Conservation (phyloP, 345 rosid genomes). For the Ricinus communis region DNA sequence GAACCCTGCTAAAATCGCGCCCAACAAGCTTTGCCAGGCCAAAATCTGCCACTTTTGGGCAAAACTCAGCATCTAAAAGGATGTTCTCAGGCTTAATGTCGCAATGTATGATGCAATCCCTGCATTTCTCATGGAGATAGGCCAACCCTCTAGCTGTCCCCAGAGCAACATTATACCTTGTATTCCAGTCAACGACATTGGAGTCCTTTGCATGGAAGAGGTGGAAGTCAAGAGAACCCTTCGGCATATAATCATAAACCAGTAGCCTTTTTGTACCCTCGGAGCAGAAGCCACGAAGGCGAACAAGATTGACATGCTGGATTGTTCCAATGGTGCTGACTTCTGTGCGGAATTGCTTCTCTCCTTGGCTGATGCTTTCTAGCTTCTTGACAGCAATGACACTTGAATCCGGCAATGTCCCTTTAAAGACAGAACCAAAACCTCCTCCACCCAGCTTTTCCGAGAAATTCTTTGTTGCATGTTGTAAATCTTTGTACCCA, state of each 20-base stretch:
- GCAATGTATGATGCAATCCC: conserved; percentile 87
- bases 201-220: conserved; percentile 41
- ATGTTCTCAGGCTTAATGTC: conserved; percentile 90
- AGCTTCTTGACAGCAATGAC: conserved; percentile 81
- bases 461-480: conserved; percentile 71
- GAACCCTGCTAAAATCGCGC: conserved; percentile 75
- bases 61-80: conserved; percentile 58
- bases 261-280: conserved; percentile 59
- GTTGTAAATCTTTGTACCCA: conserved; percentile 60
- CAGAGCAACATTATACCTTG: conserved; percentile 61
- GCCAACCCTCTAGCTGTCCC: conserved; percentile 80
- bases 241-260: conserved; percentile 79
- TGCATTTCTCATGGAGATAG: conserved; percentile 78
- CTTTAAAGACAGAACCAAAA: conserved; percentile 86
- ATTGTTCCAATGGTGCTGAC: conserved; percentile 73
- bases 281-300: conserved; percentile 86
- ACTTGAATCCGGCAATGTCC: conserved; percentile 59
- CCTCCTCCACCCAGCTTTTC: conserved; percentile 83
- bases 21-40: conserved; percentile 85
- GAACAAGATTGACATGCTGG: conserved; percentile 76
- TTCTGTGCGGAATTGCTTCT: conserved; percentile 83
- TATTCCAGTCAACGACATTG: conserved; percentile 50
- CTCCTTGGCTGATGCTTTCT: conserved; percentile 72
- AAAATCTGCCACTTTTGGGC: conserved; percentile 85
- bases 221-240: conserved; percentile 65